A percentile compares a stretch with the other conserved stretches of the same genome.
These are phyloP conservation scores for Suaeda aralocaspica DNA, from an alignment of 148 eudicot genomes.

Conservation along the genomic window DNA sequence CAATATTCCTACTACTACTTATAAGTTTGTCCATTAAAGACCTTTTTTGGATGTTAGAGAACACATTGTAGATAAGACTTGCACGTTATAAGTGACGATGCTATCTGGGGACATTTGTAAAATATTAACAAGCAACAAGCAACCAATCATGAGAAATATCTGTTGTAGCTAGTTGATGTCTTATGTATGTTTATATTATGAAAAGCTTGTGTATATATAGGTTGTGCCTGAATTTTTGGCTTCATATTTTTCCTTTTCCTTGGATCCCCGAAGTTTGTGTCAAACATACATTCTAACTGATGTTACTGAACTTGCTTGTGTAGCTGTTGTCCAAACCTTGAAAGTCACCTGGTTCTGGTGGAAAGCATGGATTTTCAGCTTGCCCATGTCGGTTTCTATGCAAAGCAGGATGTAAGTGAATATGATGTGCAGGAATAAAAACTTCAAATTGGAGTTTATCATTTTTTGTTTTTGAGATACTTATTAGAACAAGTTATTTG, in stretches of 20 bases:
- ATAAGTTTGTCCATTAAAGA: too few species aligned
- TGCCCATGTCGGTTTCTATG: constrained; percentile 81
- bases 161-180: not conserved
- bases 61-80: not conserved
- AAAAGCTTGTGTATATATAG: too few species aligned
- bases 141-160: not conserved
- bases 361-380: constrained; percentile 86
- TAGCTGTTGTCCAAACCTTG: constrained; percentile 95
- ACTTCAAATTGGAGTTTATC: not conserved
- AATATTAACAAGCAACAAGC: not conserved
- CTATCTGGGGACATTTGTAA: not conserved
- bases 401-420: constrained; percentile 75
- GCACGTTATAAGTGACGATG: not conserved
- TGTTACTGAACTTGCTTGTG: constrained; percentile 20
- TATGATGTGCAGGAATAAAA: not conserved
- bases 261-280: too few species aligned
- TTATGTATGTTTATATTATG: not conserved
- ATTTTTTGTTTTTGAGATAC: too few species aligned
- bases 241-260: too few species aligned
- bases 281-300: too few species aligned
- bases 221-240: too few species aligned
- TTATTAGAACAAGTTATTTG: too few species aligned
- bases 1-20: too few species aligned
- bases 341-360: constrained; percentile 73
- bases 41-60: too few species aligned